Evolutionary conservation across 2,329 filamentous ascomycete species (phyloP), one percentile per base, ranked within the genome.

Genomic region (Alternaria ethzedia): DNA sequence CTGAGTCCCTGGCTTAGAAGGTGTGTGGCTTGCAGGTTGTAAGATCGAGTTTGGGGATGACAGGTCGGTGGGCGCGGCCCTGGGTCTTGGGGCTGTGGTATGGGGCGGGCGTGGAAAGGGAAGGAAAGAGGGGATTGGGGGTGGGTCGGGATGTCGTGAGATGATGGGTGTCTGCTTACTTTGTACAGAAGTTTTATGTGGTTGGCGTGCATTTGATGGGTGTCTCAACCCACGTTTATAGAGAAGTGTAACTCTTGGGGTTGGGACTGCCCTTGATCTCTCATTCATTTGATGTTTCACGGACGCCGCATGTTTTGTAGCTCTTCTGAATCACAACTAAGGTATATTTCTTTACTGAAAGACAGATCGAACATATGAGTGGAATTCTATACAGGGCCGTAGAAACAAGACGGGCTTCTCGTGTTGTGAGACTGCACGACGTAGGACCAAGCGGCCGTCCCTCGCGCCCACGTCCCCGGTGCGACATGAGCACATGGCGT

Each of bases 401-500:
- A 9, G 9, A 17, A 17, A 17, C 5, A 41, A 17, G 9, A 17
- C 11, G 9, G n/a, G 15, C 36, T 65, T 61, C 25, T 63, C 64
- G 60, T 61, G 46, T 30, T 12, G 47, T 64, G 60, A 65, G 62
- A 66, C 67, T 26, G 66, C 47, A 56, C 47, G 36, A 66, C 57
- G 61, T 69, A 9, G 59, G 52, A 67, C 57, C 54, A 17, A 41
- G 44, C 54, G 41, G n/a, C 36, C 15, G 36, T 41, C 36, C 36
- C 32, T 51, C 52, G 36, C 64, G 36, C 43, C 28, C 43, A 30
- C 59, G 51, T 36, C 45, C 28, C 57, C 43, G 54, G 63, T 62
- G 46, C 36, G 57, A 59, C 25, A 25, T 54, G 26, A 50, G 54
- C 57, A 67, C 63, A 70, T 69, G 68, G 63, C 66, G 62, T 54